These are phyloP conservation scores for Acidiella bohemica DNA, from an alignment of 495 filamentous ascomycete genomes.

Conservation along the genomic window DNA sequence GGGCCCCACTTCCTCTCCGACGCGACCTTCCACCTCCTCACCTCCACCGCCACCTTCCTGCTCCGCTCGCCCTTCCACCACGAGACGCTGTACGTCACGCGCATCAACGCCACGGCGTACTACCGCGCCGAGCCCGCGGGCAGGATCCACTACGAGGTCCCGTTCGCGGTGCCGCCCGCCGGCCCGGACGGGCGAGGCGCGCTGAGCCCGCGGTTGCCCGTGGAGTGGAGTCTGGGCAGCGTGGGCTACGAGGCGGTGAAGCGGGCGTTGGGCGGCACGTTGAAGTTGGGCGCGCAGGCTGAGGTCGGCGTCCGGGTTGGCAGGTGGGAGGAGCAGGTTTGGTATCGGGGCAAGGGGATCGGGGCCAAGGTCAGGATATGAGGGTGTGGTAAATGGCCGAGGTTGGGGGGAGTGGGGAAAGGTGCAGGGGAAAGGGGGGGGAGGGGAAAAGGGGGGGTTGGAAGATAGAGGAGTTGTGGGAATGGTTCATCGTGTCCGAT, in stretches of 20 bases:
- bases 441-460: no score
- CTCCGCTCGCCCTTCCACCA: slow-evolving; percentile 62
- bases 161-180: slow-evolving; percentile 69
- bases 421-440: no score
- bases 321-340: slow-evolving; percentile 54
- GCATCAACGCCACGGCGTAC: slow-evolving; percentile 68
- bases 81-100: slow-evolving; percentile 59
- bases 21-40: slow-evolving; percentile 70
- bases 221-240: slow-evolving; percentile 59
- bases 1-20: slow-evolving; percentile 60
- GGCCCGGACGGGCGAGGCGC: slow-evolving; percentile 27
- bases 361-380: slow-evolving; percentile 56
- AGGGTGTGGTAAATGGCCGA: background rate
- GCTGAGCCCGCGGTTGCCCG: slow-evolving; percentile 61
- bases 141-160: slow-evolving; percentile 54
- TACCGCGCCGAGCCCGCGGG: slow-evolving; percentile 72
- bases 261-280: slow-evolving; percentile 66
- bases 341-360: slow-evolving; percentile 61
- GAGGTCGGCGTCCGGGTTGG: slow-evolving; percentile 55
- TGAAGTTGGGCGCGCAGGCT: slow-evolving; percentile 70
- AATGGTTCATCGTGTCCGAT: no score
- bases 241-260: slow-evolving; percentile 72
- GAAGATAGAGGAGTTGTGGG: no score
- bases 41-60: slow-evolving; percentile 74
- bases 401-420: background rate